A percentile compares a stretch with the other conserved stretches of the same genome.
Evolutionary conservation across 768 basidiomycete genomes (phyloP).

Genomic region (Mrakia blollopis): DNA sequence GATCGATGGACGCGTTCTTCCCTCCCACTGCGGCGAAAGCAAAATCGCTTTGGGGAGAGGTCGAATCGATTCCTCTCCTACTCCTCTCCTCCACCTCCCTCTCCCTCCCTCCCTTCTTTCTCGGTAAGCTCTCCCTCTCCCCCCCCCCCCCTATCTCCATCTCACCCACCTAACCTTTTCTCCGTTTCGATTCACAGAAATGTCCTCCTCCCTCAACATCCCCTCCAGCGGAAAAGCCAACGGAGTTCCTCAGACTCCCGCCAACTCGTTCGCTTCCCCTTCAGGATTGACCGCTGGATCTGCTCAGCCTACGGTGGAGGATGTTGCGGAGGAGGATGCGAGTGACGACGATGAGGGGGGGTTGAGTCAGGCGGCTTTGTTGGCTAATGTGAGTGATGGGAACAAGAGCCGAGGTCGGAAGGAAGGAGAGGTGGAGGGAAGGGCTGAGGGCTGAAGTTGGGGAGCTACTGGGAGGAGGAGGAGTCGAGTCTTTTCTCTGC

Average conservation of each 20-base stretch:
- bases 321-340: constrained; percentile 55
- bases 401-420: background rate
- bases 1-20: background rate
- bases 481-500: too few relatives aligned
- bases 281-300: constrained; percentile 54
- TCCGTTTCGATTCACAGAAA: constrained; percentile 18
- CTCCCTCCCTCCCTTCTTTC: background rate
- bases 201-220: too few relatives aligned
- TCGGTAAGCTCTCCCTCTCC: background rate
- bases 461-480: background rate
- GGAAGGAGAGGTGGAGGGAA: background rate
- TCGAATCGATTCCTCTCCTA: background rate
- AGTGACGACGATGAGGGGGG: constrained; percentile 71
- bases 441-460: background rate
- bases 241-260: constrained; percentile 1
- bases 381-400: constrained; percentile 42
- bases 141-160: background rate
- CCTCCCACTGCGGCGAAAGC: too few relatives aligned
- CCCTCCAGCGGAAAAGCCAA: too few relatives aligned
- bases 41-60: background rate
- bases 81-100: background rate
- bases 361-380: constrained; percentile 49
- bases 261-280: constrained; percentile 24
- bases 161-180: background rate
- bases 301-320: constrained; percentile 60